A percentile compares a stretch with the other conserved stretches of the same genome.
phyloP scores from a whole-genome alignment of 306 rosid species.

The Vigna radiata region DNA sequence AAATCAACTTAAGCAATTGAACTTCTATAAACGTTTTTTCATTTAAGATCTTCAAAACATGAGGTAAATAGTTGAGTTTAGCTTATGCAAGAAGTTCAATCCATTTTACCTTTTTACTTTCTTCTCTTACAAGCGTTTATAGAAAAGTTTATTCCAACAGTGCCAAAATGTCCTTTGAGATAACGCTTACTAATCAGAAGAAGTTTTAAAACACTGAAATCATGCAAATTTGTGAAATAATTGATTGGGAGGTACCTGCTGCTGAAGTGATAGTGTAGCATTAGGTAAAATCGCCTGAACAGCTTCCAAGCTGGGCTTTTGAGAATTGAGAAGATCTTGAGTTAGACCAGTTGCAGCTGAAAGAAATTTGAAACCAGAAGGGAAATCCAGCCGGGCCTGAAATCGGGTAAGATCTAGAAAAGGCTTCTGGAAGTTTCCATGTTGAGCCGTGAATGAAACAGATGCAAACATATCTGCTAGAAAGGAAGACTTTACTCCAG shows the following conservation, averaged over 20 bases:
- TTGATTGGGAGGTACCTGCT: slow-evolving; percentile 71
- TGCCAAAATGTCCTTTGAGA: background rate
- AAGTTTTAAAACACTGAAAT: background rate
- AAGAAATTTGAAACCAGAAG: slow-evolving; percentile 80
- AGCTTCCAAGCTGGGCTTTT: slow-evolving; percentile 63
- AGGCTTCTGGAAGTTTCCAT: slow-evolving; percentile 78
- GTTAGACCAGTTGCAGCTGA: slow-evolving; percentile 67
- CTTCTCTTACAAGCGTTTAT: background rate
- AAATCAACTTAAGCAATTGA: background rate
- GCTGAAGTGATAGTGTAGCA: slow-evolving; percentile 81
- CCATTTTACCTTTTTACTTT: background rate
- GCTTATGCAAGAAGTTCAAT: background rate
- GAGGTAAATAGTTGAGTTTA: background rate
- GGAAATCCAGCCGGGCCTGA: slow-evolving; percentile 79
- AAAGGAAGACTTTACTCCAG: slow-evolving; percentile 64
- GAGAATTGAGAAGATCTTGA: slow-evolving; percentile 72
- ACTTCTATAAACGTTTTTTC: background rate
- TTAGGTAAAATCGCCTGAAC: slow-evolving; percentile 73
- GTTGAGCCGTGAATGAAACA: slow-evolving; percentile 74
- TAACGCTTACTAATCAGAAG: slow-evolving; percentile 28
- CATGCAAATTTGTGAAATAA: slow-evolving; percentile 36
- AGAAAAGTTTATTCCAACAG: background rate
- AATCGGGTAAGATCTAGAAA: slow-evolving; percentile 79
- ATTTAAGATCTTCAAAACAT: background rate
- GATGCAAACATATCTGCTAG: slow-evolving; percentile 77